Evolutionary conservation across 495 filamentous ascomycete species (phyloP).

Genomic region (Bathelium albidoporum): DNA sequence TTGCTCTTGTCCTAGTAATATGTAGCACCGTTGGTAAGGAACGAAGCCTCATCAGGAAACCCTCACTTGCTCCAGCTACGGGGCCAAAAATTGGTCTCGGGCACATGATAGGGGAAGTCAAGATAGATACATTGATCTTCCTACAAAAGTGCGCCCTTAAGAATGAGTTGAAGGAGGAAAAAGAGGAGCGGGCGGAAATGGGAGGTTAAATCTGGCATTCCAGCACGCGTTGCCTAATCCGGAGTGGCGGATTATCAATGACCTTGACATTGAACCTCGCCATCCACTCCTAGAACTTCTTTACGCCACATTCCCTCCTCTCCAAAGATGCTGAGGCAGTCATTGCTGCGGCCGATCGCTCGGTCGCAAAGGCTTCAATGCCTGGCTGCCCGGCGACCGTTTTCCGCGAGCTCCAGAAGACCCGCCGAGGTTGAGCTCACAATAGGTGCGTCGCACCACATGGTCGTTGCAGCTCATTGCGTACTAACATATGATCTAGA

Average conservation of each 20-base stretch:
- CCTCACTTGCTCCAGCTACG: constrained; percentile 61
- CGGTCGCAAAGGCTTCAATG: constrained; percentile 60
- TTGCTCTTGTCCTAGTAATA: no score
- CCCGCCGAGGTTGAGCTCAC: constrained; percentile 89
- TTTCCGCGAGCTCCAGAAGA: constrained; percentile 61
- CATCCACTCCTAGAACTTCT: constrained; percentile 15
- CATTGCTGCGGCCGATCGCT: constrained; percentile 75
- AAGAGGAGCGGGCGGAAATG: constrained; percentile 32
- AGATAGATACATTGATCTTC: constrained; percentile 43
- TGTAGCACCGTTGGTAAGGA: constrained; percentile 59
- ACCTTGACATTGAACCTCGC: constrained; percentile 2
- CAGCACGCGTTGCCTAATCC: constrained; percentile 24
- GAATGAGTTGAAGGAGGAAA: constrained; percentile 42
- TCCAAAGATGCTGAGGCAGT: constrained; percentile 75
- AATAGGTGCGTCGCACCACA: constrained; percentile 52
- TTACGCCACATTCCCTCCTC: constrained; percentile 24
- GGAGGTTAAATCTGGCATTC: constrained; percentile 19
- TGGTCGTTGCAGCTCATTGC: constrained; percentile 10
- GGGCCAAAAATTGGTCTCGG: constrained; percentile 47
- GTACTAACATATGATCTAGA: constrained; percentile 45
- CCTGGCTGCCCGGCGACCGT: constrained; percentile 45
- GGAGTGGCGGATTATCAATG: constrained; percentile 10
- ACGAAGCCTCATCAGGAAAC: constrained; percentile 39
- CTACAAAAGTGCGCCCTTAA: constrained; percentile 82
- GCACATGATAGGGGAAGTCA: constrained; percentile 54